Evolutionary conservation across 805 yeast species (phyloP).

Genomic region (Starmerella stigmatis): DNA sequence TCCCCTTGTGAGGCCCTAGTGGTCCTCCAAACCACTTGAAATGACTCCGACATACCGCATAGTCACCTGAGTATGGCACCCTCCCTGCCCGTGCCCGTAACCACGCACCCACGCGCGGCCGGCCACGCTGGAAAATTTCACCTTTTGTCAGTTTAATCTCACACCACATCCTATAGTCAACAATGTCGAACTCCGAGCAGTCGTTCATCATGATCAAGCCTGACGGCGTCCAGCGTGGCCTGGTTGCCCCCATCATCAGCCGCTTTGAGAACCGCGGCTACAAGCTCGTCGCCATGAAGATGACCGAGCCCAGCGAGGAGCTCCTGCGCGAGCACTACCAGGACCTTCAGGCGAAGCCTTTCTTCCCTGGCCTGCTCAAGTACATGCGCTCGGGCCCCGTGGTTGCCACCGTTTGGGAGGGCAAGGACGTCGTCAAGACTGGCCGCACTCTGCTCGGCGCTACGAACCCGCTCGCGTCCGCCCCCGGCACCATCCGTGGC

Average conservation of each 20-base stretch:
- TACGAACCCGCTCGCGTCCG: conserved; percentile 93
- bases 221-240: conserved; percentile 99
- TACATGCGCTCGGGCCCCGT: conserved; percentile 99
- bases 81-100: too few relatives aligned
- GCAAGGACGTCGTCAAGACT: conserved; percentile 98
- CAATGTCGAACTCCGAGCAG: conserved; percentile 26
- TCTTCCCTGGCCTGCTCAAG: conserved; percentile 91
- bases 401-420: conserved; percentile 99
- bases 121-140: conserved; percentile 1
- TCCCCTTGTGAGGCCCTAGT: too few relatives aligned
- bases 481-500: conserved; percentile 99
- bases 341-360: conserved; percentile 91
- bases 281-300: conserved; percentile 93
- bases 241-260: conserved; percentile 75
- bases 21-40: too few relatives aligned
- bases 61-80: too few relatives aligned
- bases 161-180: neutral
- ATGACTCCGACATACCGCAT: too few relatives aligned
- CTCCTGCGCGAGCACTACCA: conserved; percentile 88
- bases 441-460: conserved; percentile 98
- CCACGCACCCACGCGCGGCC: too few relatives aligned
- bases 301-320: conserved; percentile 75
- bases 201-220: conserved; percentile 44
- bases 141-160: neutral
- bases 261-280: conserved; percentile 96